These are phyloP conservation scores for Phytophthora tentaculata DNA, from an alignment of 352 stramenopile species.

Conservation along the genomic window DNA sequence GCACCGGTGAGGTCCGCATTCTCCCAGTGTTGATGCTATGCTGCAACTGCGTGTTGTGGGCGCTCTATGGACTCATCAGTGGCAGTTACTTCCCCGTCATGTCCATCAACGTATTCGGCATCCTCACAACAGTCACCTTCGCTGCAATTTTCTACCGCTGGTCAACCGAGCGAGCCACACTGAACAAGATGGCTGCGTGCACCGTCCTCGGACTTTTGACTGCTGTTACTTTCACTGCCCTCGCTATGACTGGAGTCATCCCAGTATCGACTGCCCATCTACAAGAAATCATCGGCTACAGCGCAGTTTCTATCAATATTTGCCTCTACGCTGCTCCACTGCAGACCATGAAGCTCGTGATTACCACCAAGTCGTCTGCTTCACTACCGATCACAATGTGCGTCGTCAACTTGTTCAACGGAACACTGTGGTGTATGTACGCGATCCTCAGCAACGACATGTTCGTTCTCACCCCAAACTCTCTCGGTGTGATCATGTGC, in stretches of 20 bases:
- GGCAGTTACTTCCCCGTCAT: slow-evolving; percentile 47
- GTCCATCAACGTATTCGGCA: slow-evolving; percentile 50
- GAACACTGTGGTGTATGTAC: slow-evolving; percentile 53
- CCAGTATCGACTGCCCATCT: slow-evolving; percentile 32
- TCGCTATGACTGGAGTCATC: slow-evolving; percentile 21
- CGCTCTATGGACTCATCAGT: slow-evolving; percentile 42
- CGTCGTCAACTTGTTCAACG: slow-evolving; percentile 49
- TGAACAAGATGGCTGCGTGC: slow-evolving; percentile 23
- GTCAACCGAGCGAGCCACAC: slow-evolving; percentile 15
- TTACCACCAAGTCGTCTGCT: slow-evolving; percentile 44
- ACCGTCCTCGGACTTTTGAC: slow-evolving; percentile 20
- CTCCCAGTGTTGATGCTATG: slow-evolving; percentile 49
- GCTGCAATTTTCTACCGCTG: slow-evolving; percentile 36
- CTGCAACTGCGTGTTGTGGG: slow-evolving; percentile 50
- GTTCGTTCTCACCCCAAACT: slow-evolving; percentile 49
- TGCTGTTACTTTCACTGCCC: slow-evolving; percentile 18
- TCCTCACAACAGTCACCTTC: slow-evolving; percentile 38
- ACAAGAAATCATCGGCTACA: slow-evolving; percentile 36
- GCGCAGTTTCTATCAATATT: slow-evolving; percentile 45
- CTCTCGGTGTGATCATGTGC: slow-evolving; percentile 38
- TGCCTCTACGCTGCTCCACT: slow-evolving; percentile 58
- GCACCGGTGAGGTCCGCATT: slow-evolving; percentile 46
- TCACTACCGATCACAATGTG: slow-evolving; percentile 59
- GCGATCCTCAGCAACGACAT: slow-evolving; percentile 46
- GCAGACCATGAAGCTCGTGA: slow-evolving; percentile 45